Evolutionary conservation across 305 asterid species (phyloP), one percentile per base, ranked within the genome.

Genomic region (Stenogyne calaminthoides): DNA sequence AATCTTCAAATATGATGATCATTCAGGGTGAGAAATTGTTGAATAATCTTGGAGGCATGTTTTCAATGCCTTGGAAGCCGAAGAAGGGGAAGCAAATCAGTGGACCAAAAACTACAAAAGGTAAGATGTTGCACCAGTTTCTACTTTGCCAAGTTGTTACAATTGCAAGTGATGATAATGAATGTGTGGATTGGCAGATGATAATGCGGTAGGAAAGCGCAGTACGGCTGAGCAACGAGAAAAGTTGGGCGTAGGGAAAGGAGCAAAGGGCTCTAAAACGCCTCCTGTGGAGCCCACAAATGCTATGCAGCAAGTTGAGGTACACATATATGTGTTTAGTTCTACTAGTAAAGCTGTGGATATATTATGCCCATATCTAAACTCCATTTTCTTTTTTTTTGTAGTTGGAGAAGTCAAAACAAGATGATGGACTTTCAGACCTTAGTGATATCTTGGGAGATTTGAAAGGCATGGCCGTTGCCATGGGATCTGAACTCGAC

Each of bases 21-120:
- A 9, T 74, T n/a, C 67, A 94, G 99, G 99, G 99, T 9, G 99
- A 95, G 81, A 95, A 89, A 80, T 75, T 95, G 81, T 76, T 95
- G 91, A 91, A 87, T 64, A 87, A 81, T 82, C 96, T 95, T 22
- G 99, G 98, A 6, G 98, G 99, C 61, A 95, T 95, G 98, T 95
- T 95, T 64, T 87, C 98, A 0, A 90, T 64, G 96, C 90, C 98
- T 14, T 92, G 99, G 99, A 92, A 86, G 77, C 90, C 96, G 6
- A 95, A 92, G 89, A 95, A 95, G 86, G 80, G 85, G 2, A 78
- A 55, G 64, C 84, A 78, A 6, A 86, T 95, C 64, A 77, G 77
- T 7, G 99, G 98, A 51, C 99, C 97, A 2, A 46, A 71, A 78
- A 84, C 84, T 49, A 67, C 91, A 16, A 88, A 80, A 82, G 97